Percentiles rank a stretch among this genome's conserved stretches.
These are phyloP conservation scores for Aspergillus sp. DNA, from an alignment of 2,329 filamentous ascomycete genomes.

Conservation along the genomic window DNA sequence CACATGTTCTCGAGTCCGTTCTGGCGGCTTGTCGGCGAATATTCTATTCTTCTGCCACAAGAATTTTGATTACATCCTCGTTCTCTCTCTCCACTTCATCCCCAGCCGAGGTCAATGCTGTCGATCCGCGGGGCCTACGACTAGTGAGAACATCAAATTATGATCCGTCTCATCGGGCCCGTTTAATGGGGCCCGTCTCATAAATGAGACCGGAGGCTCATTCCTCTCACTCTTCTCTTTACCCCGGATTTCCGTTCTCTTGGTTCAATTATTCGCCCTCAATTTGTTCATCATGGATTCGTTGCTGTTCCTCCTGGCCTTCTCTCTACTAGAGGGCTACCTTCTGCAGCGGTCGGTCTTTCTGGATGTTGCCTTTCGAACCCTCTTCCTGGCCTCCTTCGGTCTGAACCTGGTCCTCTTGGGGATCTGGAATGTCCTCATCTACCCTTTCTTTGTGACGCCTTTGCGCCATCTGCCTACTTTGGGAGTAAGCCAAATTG, in stretches of 20 bases:
- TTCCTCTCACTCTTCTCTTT: neutral
- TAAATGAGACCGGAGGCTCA: neutral
- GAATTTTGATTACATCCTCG: too few species aligned
- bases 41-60: neutral
- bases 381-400: conserved; percentile 20
- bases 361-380: conserved; percentile 24
- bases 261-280: neutral
- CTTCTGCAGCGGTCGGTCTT: conserved; percentile 29
- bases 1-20: neutral
- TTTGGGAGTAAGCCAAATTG: conserved; percentile 33
- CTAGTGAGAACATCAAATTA: neutral
- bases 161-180: neutral
- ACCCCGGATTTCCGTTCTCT: neutral
- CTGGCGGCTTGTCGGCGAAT: neutral
- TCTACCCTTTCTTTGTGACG: conserved; percentile 53
- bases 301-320: conserved; percentile 7
- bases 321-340: conserved; percentile 30
- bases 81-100: neutral
- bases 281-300: conserved; percentile 10
- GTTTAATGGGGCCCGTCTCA: too few species aligned
- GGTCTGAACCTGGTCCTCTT: conserved; percentile 26
- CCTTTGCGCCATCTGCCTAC: conserved; percentile 52
- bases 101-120: conserved; percentile 5
- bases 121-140: conserved; percentile 4
- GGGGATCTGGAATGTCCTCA: conserved; percentile 39